Evolutionary conservation across 1,284 basidiomycete genomes (phyloP), one percentile per base, ranked within the genome.

Genomic region (Stereum hirsutum): DNA sequence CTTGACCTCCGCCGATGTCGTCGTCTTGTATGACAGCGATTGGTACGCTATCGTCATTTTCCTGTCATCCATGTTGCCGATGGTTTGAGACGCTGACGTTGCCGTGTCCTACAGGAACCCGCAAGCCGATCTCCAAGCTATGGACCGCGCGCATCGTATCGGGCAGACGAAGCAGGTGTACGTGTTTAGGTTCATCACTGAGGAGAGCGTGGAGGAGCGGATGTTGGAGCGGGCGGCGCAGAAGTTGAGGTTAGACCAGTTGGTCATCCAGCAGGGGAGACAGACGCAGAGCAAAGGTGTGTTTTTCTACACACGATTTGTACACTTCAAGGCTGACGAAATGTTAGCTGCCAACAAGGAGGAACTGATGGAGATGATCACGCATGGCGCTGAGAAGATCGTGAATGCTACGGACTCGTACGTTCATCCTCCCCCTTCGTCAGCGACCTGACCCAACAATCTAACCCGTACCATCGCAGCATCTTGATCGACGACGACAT

Each of bases 141-240:
- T 99, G 96, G 95, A 99, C 60, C 89, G 95, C 51, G 95, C 95
- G 0, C 95, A 99, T 66, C 89, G 95, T 53, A 98, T 99, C 50
- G 95, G 95, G 2, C 96, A 98, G 66, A 98, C 89, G 40, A 98
- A 98, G 65, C 95, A 99, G 63, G 95, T 98, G 15, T 96, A 95
- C 57, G 96, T 99, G 1, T 99, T 94, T 73, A 74, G 95, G 21
- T 98, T 99, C 62, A 89, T 99, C 54, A 98, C 96, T 0, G 93
- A 97, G 60, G 85, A 87, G 41, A 94, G 92, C 39, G 93, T 99
- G 23, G 96, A 99, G 64, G 96, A 99, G 65, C 82, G 95, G 28
- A 96, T 99, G 75, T 66, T 99, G 15, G 95, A 99, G 64, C 74
- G 94, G 19, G 95, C 95, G 1, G 95, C 94, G 1, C 96, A 99